Evolutionary conservation across 78 protist genomes (phyloP), one percentile per base, ranked within the genome.

Genomic region (Dictyostelium capitatum): DNA sequence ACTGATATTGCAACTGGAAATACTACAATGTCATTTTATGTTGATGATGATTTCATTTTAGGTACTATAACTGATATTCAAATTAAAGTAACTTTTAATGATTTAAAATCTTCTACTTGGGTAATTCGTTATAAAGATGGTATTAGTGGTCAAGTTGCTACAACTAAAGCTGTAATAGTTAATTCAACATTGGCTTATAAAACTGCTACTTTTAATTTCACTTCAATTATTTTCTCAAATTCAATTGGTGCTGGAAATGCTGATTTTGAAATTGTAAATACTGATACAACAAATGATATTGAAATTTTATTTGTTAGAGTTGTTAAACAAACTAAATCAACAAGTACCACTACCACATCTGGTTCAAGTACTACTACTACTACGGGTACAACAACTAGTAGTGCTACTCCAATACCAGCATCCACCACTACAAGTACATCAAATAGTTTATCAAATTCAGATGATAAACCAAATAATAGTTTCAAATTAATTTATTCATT

Each of bases 31-130:
- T 47, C 69, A 11, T 84, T 84, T 75, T 84, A 53, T 74, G 17
- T 84, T 0, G 82, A 84, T 65, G 91, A 84, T 59, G 15, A 19
- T 1, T 84, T 84, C 1, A 37, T 64, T 3, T 25, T 0, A 10
- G 69, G 79, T 28, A 69, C 15, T 7, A 6, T 2, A 1, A 23
- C 28, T 6, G 25, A 50, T 32, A 11, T 84, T 15, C 73, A 84
- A 46, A 74, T 84, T 23, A 84, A 84, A 56, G 91, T 84, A 5
- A 46, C 64, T n/a, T 84, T 47, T 59, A 23, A 74, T 1, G 91
- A 84, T 32, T 30, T 50, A 30, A 23, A 19, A 9, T 28, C 82
- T 9, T 8, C 78, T 14, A 9, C 59, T 15, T 84, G 70, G 70
- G 19, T 57, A 56, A 19, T 84, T 15, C 41, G 47, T 23, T 73